Base-by-base conservation (phyloP, 202 grass and related monocot genomes). In the Schoenoplectus tabernaemontani region DNA sequence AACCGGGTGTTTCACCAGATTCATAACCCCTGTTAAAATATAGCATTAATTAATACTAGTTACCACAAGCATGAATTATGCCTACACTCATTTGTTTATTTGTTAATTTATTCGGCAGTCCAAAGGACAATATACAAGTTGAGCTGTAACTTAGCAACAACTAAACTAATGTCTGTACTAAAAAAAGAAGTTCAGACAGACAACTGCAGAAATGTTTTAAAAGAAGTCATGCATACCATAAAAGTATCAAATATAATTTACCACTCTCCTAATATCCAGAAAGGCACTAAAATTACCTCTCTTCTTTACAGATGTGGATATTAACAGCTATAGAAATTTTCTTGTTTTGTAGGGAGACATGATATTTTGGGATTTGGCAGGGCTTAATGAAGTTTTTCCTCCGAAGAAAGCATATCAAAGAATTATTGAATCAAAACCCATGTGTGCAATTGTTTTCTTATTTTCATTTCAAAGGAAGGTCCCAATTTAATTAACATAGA, bases 1-100 rank as follows among this genome's bases (percentile, higher is more conserved):
- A 88, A 23, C 54, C 61, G 57, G 78, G 78, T 72, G 81, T 78
- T 56, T 82, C 64, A 46, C 86, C 82, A 72, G 86, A 85, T 64
- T 88, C 82, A 37, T 88, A 82, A 69, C 82, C 86, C 38, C 86
- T 88, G 42, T 80, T 65, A 48, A 85, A 63, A 61, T 23, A 78
- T 41, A 65, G 8, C 57, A 77, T 30, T 32, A 64, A 44, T 64
- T 76, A 82, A 17, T 59, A 72, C 36, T 48, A 50, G n/a, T 19
- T 47, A 39, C 13, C 23, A 43, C 28, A 75, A n/a, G 12, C 43
- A 50, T 4, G 30, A 53, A 75, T 4, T 36, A 54, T 54, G 47
- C 16, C 5, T 37, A 37, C 38, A n/a, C 62, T n/a, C 13, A 1
- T 64, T 38, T 33, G 3, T 43, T 68, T 11, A 43, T 68, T 74